Evolutionary conservation across 2,329 filamentous ascomycete species (phyloP).

Genomic region (Aplosporella prunicola): DNA sequence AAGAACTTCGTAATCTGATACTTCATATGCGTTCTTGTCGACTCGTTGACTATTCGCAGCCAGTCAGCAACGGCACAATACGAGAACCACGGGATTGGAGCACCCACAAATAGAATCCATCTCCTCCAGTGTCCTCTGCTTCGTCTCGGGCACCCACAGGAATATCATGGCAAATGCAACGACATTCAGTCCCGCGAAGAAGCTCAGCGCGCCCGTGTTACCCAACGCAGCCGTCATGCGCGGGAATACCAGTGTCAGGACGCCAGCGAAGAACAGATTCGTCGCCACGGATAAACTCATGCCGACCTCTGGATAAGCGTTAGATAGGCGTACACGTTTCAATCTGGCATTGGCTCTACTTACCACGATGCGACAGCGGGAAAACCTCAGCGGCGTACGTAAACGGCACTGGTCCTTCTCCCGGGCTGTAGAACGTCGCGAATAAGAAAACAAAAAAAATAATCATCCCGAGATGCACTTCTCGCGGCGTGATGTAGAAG

Average conservation of each 20-base stretch:
- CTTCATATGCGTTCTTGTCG: constrained; percentile 30
- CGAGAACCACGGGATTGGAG: not conserved
- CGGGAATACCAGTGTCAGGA: constrained; percentile 31
- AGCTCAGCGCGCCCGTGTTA: constrained; percentile 29
- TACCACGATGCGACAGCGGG: constrained; percentile 22
- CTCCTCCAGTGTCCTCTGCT: constrained; percentile 23
- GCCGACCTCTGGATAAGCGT: constrained; percentile 24
- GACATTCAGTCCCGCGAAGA: constrained; percentile 29
- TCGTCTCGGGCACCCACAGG: constrained; percentile 23
- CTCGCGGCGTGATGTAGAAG: constrained; percentile 23
- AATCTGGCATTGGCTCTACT: not conserved
- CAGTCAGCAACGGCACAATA: constrained; percentile 5
- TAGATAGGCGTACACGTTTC: not conserved
- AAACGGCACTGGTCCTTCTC: constrained; percentile 34
- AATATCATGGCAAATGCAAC: constrained; percentile 22
- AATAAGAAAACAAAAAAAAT: constrained; percentile 40
- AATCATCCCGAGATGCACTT: constrained; percentile 21
- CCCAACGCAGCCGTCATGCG: constrained; percentile 25
- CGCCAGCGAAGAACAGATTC: constrained; percentile 32
- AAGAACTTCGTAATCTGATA: constrained; percentile 22
- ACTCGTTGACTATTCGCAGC: constrained; percentile 31
- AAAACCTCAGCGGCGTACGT: constrained; percentile 36
- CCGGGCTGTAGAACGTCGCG: constrained; percentile 42
- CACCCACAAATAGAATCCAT: constrained; percentile 20
- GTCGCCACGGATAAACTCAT: constrained; percentile 34